A percentile compares a stretch with the other conserved stretches of the same genome.
phyloP scores from a whole-genome alignment of 257 asterid genomes.

The Jaltomata sinuosa region DNA sequence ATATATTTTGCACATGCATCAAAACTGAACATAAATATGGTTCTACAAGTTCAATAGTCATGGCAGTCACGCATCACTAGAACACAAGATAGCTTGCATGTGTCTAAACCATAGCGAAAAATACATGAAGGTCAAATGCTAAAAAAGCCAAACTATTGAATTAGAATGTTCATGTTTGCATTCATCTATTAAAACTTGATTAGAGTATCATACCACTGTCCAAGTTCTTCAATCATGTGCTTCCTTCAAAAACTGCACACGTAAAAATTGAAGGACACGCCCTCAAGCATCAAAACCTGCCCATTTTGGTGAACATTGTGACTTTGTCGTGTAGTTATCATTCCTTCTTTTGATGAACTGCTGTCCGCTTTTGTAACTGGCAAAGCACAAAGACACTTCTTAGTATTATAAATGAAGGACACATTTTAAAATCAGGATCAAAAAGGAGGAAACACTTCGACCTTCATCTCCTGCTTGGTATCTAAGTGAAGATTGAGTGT shows the following conservation, averaged over 20 bases:
- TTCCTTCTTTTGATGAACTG: background rate
- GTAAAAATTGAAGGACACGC: slow-evolving; percentile 18
- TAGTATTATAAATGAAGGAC: background rate
- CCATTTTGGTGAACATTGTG: slow-evolving; percentile 8
- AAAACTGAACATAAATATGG: background rate
- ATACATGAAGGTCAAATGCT: background rate
- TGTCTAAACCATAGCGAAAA: background rate
- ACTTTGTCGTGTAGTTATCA: background rate
- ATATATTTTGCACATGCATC: background rate
- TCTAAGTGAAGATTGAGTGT: slow-evolving; percentile 14
- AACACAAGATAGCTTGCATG: background rate
- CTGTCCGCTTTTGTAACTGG: background rate
- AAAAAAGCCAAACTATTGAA: background rate
- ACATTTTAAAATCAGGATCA: background rate
- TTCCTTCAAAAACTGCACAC: slow-evolving; percentile 16
- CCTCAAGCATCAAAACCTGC: slow-evolving; percentile 18
- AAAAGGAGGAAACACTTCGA: background rate
- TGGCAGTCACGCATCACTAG: background rate
- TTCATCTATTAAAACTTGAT: background rate
- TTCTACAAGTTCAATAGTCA: background rate
- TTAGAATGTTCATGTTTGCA: background rate
- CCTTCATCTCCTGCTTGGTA: slow-evolving; percentile 24
- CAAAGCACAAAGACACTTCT: background rate
- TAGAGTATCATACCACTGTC: background rate
- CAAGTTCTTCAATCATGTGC: background rate